Evolutionary conservation across 495 filamentous ascomycete species (phyloP), one percentile per base, ranked within the genome.

Genomic region (Schizothecium vesticola): DNA sequence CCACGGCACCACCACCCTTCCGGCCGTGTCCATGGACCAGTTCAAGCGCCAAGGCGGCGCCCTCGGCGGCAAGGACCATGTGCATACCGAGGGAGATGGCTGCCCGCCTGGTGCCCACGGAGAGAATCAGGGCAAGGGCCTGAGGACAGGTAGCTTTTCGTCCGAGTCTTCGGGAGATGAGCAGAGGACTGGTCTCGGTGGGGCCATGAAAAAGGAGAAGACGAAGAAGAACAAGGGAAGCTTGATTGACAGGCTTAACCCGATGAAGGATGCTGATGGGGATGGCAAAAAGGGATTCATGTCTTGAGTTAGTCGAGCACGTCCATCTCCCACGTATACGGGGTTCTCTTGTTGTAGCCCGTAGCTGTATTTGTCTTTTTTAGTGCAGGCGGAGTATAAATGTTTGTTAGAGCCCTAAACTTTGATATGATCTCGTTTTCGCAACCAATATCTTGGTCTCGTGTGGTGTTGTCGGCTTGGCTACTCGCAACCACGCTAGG

Each of bases 11-110:
- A 84, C 85, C 3, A 78, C 83, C 13, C 79, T 89, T 13, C 88
- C 88, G 6, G 80, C 86, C n/a, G 81, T 90, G 66, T 85, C 75
- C 56, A 83, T 90, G 81, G 75, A 79, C 2, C 86, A 90, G 64
- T 91, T 86, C 76, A 83, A 83, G 70, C 78, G 80, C 13, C 81
- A 84, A 60, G 87, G 88, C 22, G 87, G 87, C 59, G 76, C 78
- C 33, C 73, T 90, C 13, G 76, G 74, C 12, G 87, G 86, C 21
- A 25, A 13, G 26, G 81, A 81, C 85, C 63, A 85, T 85, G 74
- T 81, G 82, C 28, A 83, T 59, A 83, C 86, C 71, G 81, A 76
- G 12, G 88, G 88, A 67, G 82, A 84, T 69, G 87, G 87, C 51
- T 83, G 71, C 68, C 66, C 68, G 29, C n/a, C n/a, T n/a, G n/a